These are phyloP conservation scores for Durotheca rogersii DNA, from an alignment of 495 filamentous ascomycete genomes.

Conservation along the genomic window DNA sequence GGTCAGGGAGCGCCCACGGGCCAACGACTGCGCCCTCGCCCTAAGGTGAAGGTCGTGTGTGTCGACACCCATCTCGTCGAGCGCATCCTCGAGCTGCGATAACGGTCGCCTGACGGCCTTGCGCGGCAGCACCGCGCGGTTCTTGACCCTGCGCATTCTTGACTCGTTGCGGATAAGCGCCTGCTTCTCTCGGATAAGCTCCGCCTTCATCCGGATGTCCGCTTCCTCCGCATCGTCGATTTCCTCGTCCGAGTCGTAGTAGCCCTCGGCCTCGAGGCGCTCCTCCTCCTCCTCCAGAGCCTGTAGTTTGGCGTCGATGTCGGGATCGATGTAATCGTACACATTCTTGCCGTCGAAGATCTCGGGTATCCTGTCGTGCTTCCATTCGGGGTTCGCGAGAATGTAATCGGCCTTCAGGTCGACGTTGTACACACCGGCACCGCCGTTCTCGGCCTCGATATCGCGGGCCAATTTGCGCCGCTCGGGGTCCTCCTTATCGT, in stretches of 20 bases:
- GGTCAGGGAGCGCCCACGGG: conserved; percentile 62
- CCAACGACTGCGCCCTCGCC: conserved; percentile 58
- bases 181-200: conserved; percentile 91
- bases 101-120: conserved; percentile 72
- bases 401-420: conserved; percentile 85
- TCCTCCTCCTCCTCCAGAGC: conserved; percentile 95
- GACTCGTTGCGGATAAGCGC: conserved; percentile 85
- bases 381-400: conserved; percentile 85
- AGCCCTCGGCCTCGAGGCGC: conserved; percentile 65
- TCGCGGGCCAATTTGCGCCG: conserved; percentile 78
- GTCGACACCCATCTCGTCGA: conserved; percentile 84
- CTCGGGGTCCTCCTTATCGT: conserved; percentile 83
- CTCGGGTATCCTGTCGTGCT: conserved; percentile 93
- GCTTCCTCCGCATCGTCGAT: conserved; percentile 82
- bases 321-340: conserved; percentile 93
- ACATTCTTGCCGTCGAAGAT: conserved; percentile 92
- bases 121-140: conserved; percentile 86
- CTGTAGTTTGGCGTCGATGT: conserved; percentile 87
- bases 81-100: conserved; percentile 77
- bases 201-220: conserved; percentile 84
- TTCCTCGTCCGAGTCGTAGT: conserved; percentile 53
- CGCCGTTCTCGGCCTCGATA: conserved; percentile 88
- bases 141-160: conserved; percentile 89
- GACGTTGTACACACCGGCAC: conserved; percentile 92
- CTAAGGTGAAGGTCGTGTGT: conserved; percentile 69